Conservation (phyloP, 257 asterid species). For the Avicennia marina region DNA sequence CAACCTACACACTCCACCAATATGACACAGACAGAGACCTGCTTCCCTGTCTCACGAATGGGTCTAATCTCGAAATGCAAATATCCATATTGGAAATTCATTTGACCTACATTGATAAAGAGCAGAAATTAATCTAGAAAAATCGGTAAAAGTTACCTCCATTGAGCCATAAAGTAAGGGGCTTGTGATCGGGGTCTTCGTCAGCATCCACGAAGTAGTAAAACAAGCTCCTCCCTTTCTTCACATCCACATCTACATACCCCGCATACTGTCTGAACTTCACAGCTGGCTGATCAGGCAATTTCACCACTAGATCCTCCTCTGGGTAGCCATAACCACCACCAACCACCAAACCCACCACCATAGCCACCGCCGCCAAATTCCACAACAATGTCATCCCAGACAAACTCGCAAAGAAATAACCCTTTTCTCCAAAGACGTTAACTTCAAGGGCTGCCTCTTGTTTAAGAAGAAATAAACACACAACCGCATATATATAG, state of each 20-base stretch:
- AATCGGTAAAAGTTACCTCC: slow-evolving; percentile 52
- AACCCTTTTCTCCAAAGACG: slow-evolving; percentile 15
- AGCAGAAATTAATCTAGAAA: too few species aligned
- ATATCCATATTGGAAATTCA: too few species aligned
- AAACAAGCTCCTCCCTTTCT: slow-evolving; percentile 80
- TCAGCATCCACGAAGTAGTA: slow-evolving; percentile 94
- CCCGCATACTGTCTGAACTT: slow-evolving; percentile 87
- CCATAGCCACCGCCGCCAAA: slow-evolving; percentile 30
- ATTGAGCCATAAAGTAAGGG: slow-evolving; percentile 90
- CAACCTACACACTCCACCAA: too few species aligned
- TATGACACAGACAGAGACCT: background rate
- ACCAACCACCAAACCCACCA: slow-evolving; percentile 37
- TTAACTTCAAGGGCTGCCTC: slow-evolving; percentile 16
- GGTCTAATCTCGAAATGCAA: too few species aligned
- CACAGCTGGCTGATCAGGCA: slow-evolving; percentile 89
- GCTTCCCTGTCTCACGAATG: too few species aligned
- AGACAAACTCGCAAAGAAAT: slow-evolving; percentile 12
- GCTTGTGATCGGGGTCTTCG: slow-evolving; percentile 58
- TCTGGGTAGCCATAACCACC: slow-evolving; percentile 55
- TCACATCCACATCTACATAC: slow-evolving; percentile 79
- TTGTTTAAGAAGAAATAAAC: background rate
- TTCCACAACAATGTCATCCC: slow-evolving; percentile 41
- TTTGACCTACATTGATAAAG: background rate
- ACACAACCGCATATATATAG: background rate
- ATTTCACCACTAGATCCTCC: slow-evolving; percentile 63